Percentiles rank a stretch among this genome's conserved stretches.
phyloP scores from a whole-genome alignment of 495 filamentous ascomycete species.

The Margaritispora aquatica region DNA sequence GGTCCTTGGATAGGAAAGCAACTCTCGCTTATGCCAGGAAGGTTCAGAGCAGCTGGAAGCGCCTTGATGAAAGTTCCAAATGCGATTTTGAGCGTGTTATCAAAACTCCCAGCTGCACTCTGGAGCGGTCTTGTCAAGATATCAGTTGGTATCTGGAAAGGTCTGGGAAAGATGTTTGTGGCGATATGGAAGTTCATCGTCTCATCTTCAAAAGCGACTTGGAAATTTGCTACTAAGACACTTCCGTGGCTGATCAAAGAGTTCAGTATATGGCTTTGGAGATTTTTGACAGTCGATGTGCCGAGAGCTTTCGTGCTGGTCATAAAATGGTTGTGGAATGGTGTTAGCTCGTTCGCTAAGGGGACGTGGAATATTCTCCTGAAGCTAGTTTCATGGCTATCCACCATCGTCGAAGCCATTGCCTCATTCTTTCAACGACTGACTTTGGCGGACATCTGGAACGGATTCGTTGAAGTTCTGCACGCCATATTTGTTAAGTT shows the following conservation, averaged over 20 bases:
- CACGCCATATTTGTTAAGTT: conserved; percentile 28
- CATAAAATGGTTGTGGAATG: conserved; percentile 27
- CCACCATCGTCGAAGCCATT: conserved; percentile 30
- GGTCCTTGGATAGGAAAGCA: conserved; percentile 24
- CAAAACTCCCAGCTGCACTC: neutral
- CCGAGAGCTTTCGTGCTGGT: conserved; percentile 27
- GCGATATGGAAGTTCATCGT: conserved; percentile 5
- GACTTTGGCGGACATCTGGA: conserved; percentile 33
- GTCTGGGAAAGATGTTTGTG: neutral
- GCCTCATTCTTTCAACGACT: conserved; percentile 31
- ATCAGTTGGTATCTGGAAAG: conserved; percentile 8
- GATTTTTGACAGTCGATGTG: conserved; percentile 21
- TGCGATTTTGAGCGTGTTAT: neutral
- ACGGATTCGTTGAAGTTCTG: conserved; percentile 28
- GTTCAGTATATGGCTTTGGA: conserved; percentile 12
- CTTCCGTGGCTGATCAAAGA: conserved; percentile 3
- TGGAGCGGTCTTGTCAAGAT: neutral
- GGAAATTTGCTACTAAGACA: conserved; percentile 4
- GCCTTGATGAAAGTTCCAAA: neutral
- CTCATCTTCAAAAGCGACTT: neutral
- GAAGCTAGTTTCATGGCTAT: conserved; percentile 27
- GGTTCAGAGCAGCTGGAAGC: conserved; percentile 16
- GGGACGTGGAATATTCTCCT: conserved; percentile 25
- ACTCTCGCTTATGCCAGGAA: conserved; percentile 21
- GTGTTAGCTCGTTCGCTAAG: conserved; percentile 23